These are phyloP conservation scores for Hygrophoropsis aurantiaca DNA, from an alignment of 768 basidiomycete genomes.

Conservation along the genomic window DNA sequence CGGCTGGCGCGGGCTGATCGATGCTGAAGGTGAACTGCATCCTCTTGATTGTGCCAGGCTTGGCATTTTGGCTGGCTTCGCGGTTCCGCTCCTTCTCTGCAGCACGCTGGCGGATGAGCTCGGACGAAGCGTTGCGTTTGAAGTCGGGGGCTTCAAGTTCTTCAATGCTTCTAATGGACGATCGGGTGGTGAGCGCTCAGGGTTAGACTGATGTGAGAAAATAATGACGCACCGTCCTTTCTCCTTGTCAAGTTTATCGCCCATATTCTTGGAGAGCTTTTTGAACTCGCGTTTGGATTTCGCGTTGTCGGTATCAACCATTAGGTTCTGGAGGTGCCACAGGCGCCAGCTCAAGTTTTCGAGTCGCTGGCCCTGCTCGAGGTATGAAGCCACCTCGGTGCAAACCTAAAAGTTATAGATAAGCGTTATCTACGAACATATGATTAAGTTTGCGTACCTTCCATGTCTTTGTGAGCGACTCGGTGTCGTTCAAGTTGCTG, in stretches of 20 bases:
- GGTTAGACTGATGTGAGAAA: conserved; percentile 6
- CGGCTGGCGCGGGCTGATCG: conserved; percentile 53
- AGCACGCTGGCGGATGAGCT: conserved; percentile 78
- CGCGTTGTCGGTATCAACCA: conserved; percentile 89
- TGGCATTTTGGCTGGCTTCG: conserved; percentile 61
- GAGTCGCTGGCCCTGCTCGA: conserved; percentile 87
- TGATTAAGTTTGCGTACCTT: conserved; percentile 50
- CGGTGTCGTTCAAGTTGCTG: conserved; percentile 82
- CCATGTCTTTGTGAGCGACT: conserved; percentile 88
- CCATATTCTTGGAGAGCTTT: conserved; percentile 85
- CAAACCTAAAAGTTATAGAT: conserved; percentile 55
- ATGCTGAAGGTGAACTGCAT: conserved; percentile 92
- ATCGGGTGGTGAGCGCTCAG: conserved; percentile 11
- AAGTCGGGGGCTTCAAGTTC: conserved; percentile 84
- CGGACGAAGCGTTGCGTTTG: conserved; percentile 74
- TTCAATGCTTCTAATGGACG: conserved; percentile 66
- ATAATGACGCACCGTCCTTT: conserved; percentile 71
- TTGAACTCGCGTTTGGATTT: conserved; percentile 87
- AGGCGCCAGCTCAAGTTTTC: conserved; percentile 92
- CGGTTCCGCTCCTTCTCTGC: conserved; percentile 80
- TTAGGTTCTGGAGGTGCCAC: conserved; percentile 90
- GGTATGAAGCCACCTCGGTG: conserved; percentile 87
- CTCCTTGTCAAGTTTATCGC: conserved; percentile 91
- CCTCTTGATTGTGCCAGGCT: conserved; percentile 74
- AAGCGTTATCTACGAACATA: conserved; percentile 4